Conservation (phyloP, 2,329 filamentous ascomycete species). For the Neonectria ditissima region DNA sequence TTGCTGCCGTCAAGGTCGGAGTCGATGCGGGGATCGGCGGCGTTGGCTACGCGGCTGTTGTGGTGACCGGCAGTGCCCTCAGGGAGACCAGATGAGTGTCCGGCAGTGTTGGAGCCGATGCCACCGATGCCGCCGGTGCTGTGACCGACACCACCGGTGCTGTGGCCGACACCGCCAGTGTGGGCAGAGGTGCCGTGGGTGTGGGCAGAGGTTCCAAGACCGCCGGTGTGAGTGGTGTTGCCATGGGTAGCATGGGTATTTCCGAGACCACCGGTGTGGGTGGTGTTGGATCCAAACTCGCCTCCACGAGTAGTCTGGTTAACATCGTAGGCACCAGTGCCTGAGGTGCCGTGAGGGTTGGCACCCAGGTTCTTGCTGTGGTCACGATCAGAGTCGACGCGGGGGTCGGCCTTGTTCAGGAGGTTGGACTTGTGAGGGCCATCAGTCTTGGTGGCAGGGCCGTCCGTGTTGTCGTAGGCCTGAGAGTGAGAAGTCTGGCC, state of each 20-base stretch:
- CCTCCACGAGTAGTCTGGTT: constrained; percentile 51
- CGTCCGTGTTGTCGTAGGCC: constrained; percentile 27
- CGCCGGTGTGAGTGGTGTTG: constrained; percentile 37
- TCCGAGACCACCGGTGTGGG: constrained; percentile 27
- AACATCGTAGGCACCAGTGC: constrained; percentile 48
- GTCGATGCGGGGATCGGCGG: constrained; percentile 65
- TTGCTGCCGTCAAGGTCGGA: constrained; percentile 60
- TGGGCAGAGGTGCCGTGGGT: constrained; percentile 55
- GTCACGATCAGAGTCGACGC: constrained; percentile 66
- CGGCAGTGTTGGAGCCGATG: constrained; percentile 20
- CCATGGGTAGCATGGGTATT: constrained; percentile 7
- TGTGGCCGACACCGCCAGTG: no score
- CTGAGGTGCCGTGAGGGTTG: constrained; percentile 49
- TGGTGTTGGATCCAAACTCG: constrained; percentile 32
- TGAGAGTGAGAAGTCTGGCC: constrained; percentile 8
- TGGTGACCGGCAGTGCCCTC: constrained; percentile 57
- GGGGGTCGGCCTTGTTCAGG: constrained; percentile 64
- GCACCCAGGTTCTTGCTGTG: constrained; percentile 48
- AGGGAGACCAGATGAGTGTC: constrained; percentile 30
- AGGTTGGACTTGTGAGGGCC: constrained; percentile 61
- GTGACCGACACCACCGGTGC: constrained; percentile 41
- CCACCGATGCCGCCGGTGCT: constrained; percentile 40
- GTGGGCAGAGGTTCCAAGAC: constrained; percentile 22
- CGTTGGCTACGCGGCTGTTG: constrained; percentile 59
- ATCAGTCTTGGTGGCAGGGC: constrained; percentile 44